A percentile compares a stretch with the other conserved stretches of the same genome.
phyloP scores from a whole-genome alignment of 1,139 yeast genomes.

The Candida tetrigidarum region DNA sequence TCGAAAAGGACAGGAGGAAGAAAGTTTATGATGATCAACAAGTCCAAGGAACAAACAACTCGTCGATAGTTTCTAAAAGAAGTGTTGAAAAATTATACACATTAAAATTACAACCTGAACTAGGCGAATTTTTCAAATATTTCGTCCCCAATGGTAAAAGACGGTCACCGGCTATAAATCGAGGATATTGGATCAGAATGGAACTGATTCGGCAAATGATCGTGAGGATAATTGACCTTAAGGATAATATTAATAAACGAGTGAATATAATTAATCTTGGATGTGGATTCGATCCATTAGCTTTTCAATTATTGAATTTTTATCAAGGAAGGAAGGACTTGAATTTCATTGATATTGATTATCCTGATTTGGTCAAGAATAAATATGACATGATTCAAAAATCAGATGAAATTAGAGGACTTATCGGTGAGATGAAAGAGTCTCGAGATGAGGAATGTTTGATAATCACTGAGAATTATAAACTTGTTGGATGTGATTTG shows the following conservation, averaged over 20 bases:
- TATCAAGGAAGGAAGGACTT: conserved; percentile 14
- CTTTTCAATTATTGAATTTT: conserved; percentile 60
- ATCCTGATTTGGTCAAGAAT: conserved; percentile 64
- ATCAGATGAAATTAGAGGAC: conserved; percentile 48
- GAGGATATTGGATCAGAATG: conserved; percentile 87
- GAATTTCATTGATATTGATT: conserved; percentile 72
- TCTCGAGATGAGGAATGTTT: conserved; percentile 27
- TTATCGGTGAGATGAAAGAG: conserved; percentile 43
- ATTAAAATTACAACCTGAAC: conserved; percentile 40
- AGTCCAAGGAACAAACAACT: conserved; percentile 82
- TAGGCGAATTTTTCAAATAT: conserved; percentile 59
- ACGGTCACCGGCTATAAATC: conserved; percentile 78
- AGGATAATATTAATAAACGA: conserved; percentile 20
- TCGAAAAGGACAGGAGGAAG: conserved; percentile 51
- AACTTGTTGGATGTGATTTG: conserved; percentile 74
- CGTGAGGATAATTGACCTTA: conserved; percentile 44
- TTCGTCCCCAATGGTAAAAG: conserved; percentile 73
- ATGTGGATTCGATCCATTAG: conserved; percentile 82
- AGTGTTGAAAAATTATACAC: conserved; percentile 74
- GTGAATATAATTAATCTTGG: conserved; percentile 68
- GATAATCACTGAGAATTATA: conserved; percentile 52
- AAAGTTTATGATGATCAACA: conserved; percentile 61
- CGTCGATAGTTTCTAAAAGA: conserved; percentile 81
- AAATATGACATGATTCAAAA: conserved; percentile 56
- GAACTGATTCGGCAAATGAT: conserved; percentile 65